Base-by-base conservation (phyloP, 306 rosid species). In the Vicia faba region DNA sequence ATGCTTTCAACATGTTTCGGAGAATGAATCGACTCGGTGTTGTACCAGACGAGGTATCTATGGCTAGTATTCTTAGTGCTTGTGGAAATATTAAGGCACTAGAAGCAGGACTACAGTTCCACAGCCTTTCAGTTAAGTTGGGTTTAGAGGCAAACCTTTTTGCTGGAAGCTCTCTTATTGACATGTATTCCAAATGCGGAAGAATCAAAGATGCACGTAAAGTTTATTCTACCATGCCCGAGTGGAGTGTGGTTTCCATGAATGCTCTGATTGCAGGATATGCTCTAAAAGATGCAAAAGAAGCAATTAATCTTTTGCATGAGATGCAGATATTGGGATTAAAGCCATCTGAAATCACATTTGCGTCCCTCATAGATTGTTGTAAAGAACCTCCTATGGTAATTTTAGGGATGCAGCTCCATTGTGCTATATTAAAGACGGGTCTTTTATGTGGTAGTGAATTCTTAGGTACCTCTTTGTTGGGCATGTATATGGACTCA, bases 61-160 rank as follows among this genome's bases (percentile, higher is more conserved):
- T 91, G 85, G 88, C 97, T 10, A 88, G 92, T 73, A 86, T 84
- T 69, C 84, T 88, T 13, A 88, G 89, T 80, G 92, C 96, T 58
- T 88, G 96, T 69, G 96, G 91, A 73, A 83, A 76, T 64, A 66
- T 78, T 66, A 81, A 80, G 79, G 77, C 44, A 28, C 82, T 86
- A 11, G 51, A 61, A 56, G 69, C 64, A 54, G 97, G 97, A 72
- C 48, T 61, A 50, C 89, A 88, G 68, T 76, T 91, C 71, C 96
- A 91, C 66, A 79, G 89, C 78, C 66, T 86, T 33, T 81, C 89
- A 36, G 44, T 88, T 71, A 88, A 88, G 82, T 70, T 79, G 78
- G 96, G 92, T 71, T 68, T 86, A 64, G 92, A 88, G 53, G 83
- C 89, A 55, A 78, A 84, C 68, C 87, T 86, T 69, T 84, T 83